A percentile compares a stretch with the other conserved stretches of the same genome.
phyloP scores from a whole-genome alignment of 495 filamentous ascomycete species.

The Aspergillus hancockii region DNA sequence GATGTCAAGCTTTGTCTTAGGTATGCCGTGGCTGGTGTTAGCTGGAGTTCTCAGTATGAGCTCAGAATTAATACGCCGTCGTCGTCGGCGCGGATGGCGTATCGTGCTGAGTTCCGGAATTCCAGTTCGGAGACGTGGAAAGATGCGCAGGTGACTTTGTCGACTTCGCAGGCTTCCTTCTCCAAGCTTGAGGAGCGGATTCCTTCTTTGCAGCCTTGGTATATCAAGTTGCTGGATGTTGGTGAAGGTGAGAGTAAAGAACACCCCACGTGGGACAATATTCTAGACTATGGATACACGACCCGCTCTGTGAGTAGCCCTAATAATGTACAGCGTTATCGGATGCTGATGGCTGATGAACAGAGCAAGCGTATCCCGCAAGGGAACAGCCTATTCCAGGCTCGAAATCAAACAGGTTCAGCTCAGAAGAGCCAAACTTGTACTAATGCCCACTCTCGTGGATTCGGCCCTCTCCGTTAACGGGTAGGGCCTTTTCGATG shows the following conservation, averaged over 20 bases:
- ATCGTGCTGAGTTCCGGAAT: constrained; percentile 66
- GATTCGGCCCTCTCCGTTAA: too few relatives aligned
- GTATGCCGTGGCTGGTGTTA: constrained; percentile 63
- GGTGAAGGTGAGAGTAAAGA: constrained; percentile 7
- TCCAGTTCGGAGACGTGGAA: constrained; percentile 67
- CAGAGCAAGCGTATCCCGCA: background rate
- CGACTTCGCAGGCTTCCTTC: constrained; percentile 67
- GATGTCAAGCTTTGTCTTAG: constrained; percentile 50
- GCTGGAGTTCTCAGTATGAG: constrained; percentile 68
- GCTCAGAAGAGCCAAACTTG: background rate
- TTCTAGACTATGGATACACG: constrained; percentile 6
- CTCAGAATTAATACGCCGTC: constrained; percentile 58
- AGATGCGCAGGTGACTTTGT: constrained; percentile 64
- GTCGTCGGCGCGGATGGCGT: constrained; percentile 57
- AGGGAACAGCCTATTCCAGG: background rate
- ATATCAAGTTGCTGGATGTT: constrained; percentile 43
- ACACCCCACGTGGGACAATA: constrained; percentile 19
- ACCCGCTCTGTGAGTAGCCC: background rate
- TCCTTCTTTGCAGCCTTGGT: constrained; percentile 62
- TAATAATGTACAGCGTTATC: background rate
- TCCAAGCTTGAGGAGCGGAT: constrained; percentile 58
- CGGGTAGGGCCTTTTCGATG: background rate
- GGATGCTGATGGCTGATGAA: background rate
- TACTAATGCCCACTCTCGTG: too few relatives aligned
- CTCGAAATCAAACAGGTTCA: background rate